These are phyloP conservation scores for Diaporthe aspalathi DNA, from an alignment of 2,329 filamentous ascomycete species.

Conservation along the genomic window DNA sequence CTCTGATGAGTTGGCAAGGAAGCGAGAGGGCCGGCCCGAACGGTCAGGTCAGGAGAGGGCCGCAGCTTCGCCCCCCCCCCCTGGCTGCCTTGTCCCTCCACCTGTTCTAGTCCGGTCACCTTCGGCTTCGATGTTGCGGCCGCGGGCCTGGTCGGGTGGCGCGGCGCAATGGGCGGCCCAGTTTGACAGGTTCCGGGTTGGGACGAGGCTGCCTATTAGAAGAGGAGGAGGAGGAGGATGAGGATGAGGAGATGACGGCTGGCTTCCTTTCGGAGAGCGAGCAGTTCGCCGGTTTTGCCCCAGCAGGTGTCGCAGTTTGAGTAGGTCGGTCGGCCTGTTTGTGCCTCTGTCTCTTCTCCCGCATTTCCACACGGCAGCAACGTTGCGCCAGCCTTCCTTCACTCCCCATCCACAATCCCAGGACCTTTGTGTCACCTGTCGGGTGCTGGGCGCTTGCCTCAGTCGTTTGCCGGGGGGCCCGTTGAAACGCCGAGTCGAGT, in stretches of 20 bases:
- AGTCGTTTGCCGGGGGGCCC: background rate
- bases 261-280: background rate
- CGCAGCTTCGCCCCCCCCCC: background rate
- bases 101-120: background rate
- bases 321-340: background rate
- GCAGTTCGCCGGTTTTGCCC: background rate
- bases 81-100: slow-evolving; percentile 3
- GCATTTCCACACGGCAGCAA: slow-evolving; percentile 1
- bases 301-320: background rate
- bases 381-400: slow-evolving; percentile 8
- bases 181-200: slow-evolving; percentile 18
- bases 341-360: background rate
- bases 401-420: background rate
- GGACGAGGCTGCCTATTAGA: slow-evolving; percentile 15
- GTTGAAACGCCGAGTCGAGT: slow-evolving; percentile 28
- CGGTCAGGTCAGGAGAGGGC: background rate
- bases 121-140: background rate
- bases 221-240: background rate
- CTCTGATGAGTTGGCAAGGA: background rate
- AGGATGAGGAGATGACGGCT: too few relatives aligned
- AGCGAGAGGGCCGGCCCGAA: background rate
- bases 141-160: background rate
- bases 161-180: background rate
- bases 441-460: background rate
- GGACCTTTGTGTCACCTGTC: slow-evolving; percentile 22